Base-by-base conservation (phyloP, 2,329 filamentous ascomycete genomes). In the Colletotrichum karsti region DNA sequence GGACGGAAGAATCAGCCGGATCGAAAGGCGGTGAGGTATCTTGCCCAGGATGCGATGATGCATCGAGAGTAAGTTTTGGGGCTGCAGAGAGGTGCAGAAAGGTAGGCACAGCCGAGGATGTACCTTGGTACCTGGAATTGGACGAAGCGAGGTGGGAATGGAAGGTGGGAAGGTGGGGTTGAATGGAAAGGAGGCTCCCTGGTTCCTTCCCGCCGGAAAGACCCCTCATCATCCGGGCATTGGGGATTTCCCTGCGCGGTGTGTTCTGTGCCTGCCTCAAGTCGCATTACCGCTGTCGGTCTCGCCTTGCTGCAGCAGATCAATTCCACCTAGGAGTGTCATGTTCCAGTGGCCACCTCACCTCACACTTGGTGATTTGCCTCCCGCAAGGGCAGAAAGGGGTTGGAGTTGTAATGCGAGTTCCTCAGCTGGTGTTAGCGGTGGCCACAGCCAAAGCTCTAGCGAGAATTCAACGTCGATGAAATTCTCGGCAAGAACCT, bases 121-220 rank as follows among this genome's bases (percentile, higher is more conserved):
- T 35, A 35, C 33, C 7, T 42, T 18, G 12, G 8, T 42, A 42
- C 39, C 39, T 42, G 5, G 18, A 35, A 35, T 35, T 13, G 33
- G 33, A 12, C 10, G 24, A 48, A 12, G 20, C 15, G 9, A n/a
- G 15, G 42, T 22, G 10, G 24, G 15, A 24, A 26, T 48, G 7
- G 44, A 26, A 26, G 24, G 46, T 24, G 24, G 4, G 44, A n/a
- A 50, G 15, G 20, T 15, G 22, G 20, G 20, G 22, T 28, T 26
- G 50, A 8, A 26, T 22, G 4, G 18, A 13, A n/a, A 20, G 13
- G 55, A 48, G 42, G 42, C 55, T 28, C 20, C 55, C 30, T 24
- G 42, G 55, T 58, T 37, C 55, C 55, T 46, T 58, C 54, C 53
- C 53, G 37, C 53, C 53, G 53, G 53, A 56, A 35, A 39, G 53